Conservation (phyloP, 2,329 filamentous ascomycete genomes). For the Trichoderma sp. region DNA sequence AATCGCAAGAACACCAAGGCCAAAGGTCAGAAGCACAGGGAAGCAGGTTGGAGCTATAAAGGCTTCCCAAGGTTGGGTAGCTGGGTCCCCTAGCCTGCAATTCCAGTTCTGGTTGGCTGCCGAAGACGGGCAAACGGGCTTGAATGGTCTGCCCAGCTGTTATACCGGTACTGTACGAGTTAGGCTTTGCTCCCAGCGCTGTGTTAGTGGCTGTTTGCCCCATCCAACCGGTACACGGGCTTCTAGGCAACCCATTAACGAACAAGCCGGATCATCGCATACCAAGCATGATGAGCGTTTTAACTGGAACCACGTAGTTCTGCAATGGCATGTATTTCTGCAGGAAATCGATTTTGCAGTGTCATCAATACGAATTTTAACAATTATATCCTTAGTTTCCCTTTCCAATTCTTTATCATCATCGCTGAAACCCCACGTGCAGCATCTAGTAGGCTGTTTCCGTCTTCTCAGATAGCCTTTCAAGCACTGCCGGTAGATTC, state of each 20-base stretch:
- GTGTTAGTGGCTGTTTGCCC: constrained; percentile 1
- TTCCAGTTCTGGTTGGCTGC: constrained; percentile 13
- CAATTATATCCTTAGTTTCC: background rate
- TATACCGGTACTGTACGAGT: background rate
- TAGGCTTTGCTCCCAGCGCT: background rate
- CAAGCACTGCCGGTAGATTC: background rate
- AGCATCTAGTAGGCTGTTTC: background rate
- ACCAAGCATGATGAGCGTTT: background rate
- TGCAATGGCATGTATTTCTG: background rate
- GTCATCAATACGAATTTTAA: background rate
- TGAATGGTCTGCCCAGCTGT: background rate
- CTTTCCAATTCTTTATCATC: background rate
- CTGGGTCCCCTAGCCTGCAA: background rate
- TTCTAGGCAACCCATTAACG: background rate
- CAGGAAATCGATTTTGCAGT: background rate
- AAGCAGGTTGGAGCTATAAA: constrained; percentile 15
- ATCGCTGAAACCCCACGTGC: background rate
- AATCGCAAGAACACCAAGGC: background rate
- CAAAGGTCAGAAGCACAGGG: background rate
- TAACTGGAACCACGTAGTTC: background rate
- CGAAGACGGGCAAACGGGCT: constrained; percentile 2
- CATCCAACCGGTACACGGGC: background rate
- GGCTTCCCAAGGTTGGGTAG: constrained; percentile 3
- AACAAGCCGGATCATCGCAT: background rate
- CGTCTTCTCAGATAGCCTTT: background rate